Evolutionary conservation across 768 basidiomycete species (phyloP), one percentile per base, ranked within the genome.

Genomic region (Wakefieldia striispora): DNA sequence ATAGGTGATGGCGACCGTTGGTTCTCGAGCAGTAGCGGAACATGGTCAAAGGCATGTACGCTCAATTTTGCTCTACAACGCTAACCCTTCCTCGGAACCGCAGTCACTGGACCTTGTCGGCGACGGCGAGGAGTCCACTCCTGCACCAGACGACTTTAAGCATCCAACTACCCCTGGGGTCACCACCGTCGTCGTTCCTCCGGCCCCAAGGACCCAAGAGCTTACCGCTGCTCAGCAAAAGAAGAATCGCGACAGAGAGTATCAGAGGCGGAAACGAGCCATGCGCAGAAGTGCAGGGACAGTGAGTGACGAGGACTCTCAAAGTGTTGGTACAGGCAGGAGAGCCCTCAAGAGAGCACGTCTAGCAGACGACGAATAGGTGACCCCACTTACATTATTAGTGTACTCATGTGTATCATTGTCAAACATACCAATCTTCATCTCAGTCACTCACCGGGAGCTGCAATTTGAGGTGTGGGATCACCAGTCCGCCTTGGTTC

Each of bases 11-110:
- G 78, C 12, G 91, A 93, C 61, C 77, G 91, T 40, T 72, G 91
- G 53, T 93, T 93, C 68, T 90, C 90, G 2, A 85, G 76, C 50
- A 91, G 89, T 69, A 91, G 89, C 57, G 61, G 80, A 26, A 90
- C 90, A 3, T 82, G 80, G 67, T 79, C 80, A 63, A 91, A 86
- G 78, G 90, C 85, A 59, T 40, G 59, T 49, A 20, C 19, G 23
- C 31, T 24, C 49, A 10, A 33, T 49, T 44, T 41, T 45, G 16
- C 38, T 35, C 8, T 43, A 47, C 29, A 34, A 29, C n/a, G 26
- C 47, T 49, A 27, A 56, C 45, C 33, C 34, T 49, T 8, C 50
- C 51, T 44, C 36, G 34, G n/a, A n/a, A 40, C 10, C 37, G 5
- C 55, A 91, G 89, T 88, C 89, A 21, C 71, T 91, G 20, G 89